Evolutionary conservation across 768 basidiomycete species (phyloP), one percentile per base, ranked within the genome.

Genomic region (Porpolomopsis calyptriformis): DNA sequence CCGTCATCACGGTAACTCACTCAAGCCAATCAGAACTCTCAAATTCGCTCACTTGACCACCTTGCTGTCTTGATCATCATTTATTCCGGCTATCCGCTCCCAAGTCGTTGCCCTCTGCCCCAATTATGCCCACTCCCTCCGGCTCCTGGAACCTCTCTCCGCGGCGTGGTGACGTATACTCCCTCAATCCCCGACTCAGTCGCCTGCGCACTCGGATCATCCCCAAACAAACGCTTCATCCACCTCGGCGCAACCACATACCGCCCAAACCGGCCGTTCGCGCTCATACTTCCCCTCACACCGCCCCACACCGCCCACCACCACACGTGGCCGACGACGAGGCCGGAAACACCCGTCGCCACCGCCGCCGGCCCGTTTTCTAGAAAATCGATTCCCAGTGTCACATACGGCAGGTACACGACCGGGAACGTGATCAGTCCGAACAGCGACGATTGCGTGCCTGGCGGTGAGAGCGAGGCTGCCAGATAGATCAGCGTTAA

Each of bases 271-370:
- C 60, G 53, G 1, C 78, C 70, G 8, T 61, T 70, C 14, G 60
- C 59, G 4, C 58, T 59, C 22, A 72, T 70, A n/a, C 58, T 59
- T 23, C 72, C 71, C 18, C 68, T 57, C 14, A 60, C 64, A 25
- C 65, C 64, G 20, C 76, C 73, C 71, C 79, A 80, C 6, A 86
- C 70, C 20, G 66, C 57, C 80, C 79, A 85, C 79, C 82, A 88
- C 84, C 86, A 91, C 7, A 76, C 58, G 57, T 92, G 87, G 0
- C 89, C 89, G 2, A 81, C 74, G 25, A 86, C 70, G 26, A 83
- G 72, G 6, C 90, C 90, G 0, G 80, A 79, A 40, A 87, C 58
- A 20, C 73, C 65, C 22, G 67, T 55, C 5, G 77, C 73, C 3
- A 80, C 83, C 2, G 71, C 74, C 1, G 49, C 31, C 0, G 79